Evolutionary conservation across 202 grass and related monocot genomes (phyloP).

Genomic region (Elaeis oleifera): DNA sequence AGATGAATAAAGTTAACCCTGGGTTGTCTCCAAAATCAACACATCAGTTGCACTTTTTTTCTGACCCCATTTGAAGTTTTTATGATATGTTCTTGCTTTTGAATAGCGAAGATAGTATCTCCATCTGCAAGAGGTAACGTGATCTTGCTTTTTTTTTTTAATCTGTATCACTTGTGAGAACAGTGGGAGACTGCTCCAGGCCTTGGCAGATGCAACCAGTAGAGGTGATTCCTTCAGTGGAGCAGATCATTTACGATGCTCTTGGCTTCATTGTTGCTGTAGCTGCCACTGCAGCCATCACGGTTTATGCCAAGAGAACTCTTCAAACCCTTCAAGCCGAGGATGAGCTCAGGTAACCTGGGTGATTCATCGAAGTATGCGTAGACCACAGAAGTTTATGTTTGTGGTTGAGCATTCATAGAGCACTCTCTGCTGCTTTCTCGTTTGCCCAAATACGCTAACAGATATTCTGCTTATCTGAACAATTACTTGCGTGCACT

Average conservation of each 20-base stretch:
- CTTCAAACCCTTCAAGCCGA: slow-evolving; percentile 71
- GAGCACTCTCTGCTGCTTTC: no score
- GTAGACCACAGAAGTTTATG: no score
- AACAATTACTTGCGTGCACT: no score
- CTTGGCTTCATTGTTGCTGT: slow-evolving; percentile 64
- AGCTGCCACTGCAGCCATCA: slow-evolving; percentile 79
- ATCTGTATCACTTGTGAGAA: slow-evolving; percentile 24
- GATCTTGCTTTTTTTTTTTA: neutral
- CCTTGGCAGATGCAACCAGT: slow-evolving; percentile 62
- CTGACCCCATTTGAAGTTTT: no score
- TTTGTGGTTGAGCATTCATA: no score
- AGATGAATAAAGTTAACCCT: no score
- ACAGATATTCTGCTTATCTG: no score
- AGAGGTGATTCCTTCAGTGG: slow-evolving; percentile 64
- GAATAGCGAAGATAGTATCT: neutral
- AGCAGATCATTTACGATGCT: slow-evolving; percentile 77
- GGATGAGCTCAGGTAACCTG: slow-evolving; percentile 43
- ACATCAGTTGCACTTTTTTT: no score
- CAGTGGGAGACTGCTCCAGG: slow-evolving; percentile 71
- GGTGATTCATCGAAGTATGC: neutral
- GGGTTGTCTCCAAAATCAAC: no score
- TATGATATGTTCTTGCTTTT: no score
- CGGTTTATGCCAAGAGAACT: slow-evolving; percentile 80
- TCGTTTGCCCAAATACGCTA: no score
- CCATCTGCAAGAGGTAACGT: neutral